A percentile compares a stretch with the other conserved stretches of the same genome.
phyloP scores from a whole-genome alignment of 78 protist genomes.

The Polysphondylium violaceum region DNA sequence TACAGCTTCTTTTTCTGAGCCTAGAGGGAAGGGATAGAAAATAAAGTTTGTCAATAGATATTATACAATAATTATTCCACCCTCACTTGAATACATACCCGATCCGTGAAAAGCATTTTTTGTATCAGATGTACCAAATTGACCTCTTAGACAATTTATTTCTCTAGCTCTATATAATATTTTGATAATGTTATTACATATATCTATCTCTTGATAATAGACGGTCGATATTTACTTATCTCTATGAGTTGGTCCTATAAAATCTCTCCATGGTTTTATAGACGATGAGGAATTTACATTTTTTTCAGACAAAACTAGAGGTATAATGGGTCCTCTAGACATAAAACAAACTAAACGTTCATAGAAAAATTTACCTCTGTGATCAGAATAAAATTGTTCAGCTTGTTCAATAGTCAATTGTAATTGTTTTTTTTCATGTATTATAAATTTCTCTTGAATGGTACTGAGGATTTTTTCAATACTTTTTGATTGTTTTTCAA shows the following conservation, averaged over 20 bases:
- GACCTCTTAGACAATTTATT: conserved; percentile 57
- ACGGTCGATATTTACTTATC: conserved; percentile 59
- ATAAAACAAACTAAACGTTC: conserved; percentile 72
- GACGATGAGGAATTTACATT: not conserved
- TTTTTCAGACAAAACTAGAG: conserved; percentile 33
- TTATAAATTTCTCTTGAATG: conserved; percentile 31
- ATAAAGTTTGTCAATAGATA: not conserved
- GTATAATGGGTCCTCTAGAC: conserved; percentile 73
- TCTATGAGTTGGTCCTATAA: conserved; percentile 75
- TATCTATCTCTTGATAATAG: not conserved
- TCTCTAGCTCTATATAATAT: conserved; percentile 37
- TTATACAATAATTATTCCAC: not conserved
- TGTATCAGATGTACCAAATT: conserved; percentile 68
- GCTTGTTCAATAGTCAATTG: conserved; percentile 29
- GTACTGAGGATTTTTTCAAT: not conserved
- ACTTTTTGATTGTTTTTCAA: conserved; percentile 28
- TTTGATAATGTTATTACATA: not conserved
- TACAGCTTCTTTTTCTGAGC: conserved; percentile 41
- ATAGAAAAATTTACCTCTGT: conserved; percentile 76
- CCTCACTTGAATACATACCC: conserved; percentile 43
- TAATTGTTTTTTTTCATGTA: conserved; percentile 20
- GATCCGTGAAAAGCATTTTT: conserved; percentile 74
- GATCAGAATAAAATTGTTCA: conserved; percentile 62
- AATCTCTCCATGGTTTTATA: conserved; percentile 70
- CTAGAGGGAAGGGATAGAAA: not conserved